These are phyloP conservation scores for Euclidium syriacum DNA, from an alignment of 345 rosid genomes.

Conservation along the genomic window DNA sequence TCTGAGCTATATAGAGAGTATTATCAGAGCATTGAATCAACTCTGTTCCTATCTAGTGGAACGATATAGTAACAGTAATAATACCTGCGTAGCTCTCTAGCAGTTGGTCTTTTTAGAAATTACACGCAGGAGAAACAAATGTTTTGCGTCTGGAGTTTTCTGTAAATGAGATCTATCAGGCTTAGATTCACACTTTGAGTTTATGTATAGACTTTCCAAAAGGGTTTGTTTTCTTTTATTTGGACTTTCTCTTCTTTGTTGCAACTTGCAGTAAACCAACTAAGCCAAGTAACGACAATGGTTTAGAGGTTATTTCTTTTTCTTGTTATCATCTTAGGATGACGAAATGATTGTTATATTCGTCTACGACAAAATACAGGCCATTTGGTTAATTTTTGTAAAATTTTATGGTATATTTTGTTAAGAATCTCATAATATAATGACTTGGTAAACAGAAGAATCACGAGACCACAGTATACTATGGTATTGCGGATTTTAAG, in stretches of 20 bases:
- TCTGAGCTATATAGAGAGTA: constrained; percentile 16
- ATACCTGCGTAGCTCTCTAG: constrained; percentile 14
- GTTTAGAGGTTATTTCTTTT: neutral
- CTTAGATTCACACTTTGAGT: constrained; percentile 16
- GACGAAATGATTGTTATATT: too few relatives aligned
- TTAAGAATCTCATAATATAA: too few relatives aligned
- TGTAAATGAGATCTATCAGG: constrained; percentile 28
- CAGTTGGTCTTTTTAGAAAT: constrained; percentile 18
- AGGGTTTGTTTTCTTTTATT: constrained; percentile 2
- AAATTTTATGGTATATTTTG: too few relatives aligned
- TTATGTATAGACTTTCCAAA: constrained; percentile 26
- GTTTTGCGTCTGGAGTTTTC: constrained; percentile 24
- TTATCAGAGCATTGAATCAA: too few relatives aligned
- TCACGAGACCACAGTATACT: too few relatives aligned
- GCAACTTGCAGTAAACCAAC: constrained; percentile 17
- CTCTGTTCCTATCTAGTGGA: too few relatives aligned
- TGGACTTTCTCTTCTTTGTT: constrained; percentile 1
- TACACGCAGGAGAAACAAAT: constrained; percentile 24
- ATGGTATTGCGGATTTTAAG: too few relatives aligned
- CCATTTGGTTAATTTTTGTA: too few relatives aligned
- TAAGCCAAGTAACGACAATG: constrained; percentile 11
- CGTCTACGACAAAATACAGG: too few relatives aligned
- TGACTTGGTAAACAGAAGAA: too few relatives aligned
- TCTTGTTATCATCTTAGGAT: neutral
- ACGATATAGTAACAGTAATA: constrained; percentile 21